A percentile compares a stretch with the other conserved stretches of the same genome.
These are phyloP conservation scores for Didymella exigua DNA, from an alignment of 2,329 filamentous ascomycete species.

Conservation along the genomic window DNA sequence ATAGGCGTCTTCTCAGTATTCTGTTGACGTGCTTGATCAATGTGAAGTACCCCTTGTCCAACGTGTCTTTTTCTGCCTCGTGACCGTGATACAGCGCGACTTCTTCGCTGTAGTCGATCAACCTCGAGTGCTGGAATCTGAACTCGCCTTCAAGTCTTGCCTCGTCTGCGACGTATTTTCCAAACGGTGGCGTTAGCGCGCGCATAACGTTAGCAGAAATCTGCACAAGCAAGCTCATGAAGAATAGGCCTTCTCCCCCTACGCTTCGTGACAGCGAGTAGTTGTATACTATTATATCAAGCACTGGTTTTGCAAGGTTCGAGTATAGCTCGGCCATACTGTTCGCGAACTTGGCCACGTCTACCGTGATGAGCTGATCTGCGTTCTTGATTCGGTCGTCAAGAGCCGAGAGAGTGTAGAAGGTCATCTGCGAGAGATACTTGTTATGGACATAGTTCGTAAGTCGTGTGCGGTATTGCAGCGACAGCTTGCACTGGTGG, in stretches of 20 bases:
- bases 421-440: slow-evolving; percentile 96
- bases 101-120: slow-evolving; percentile 97
- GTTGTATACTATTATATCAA: slow-evolving; percentile 97
- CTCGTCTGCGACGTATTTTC: slow-evolving; percentile 96
- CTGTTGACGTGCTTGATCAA: slow-evolving; percentile 99
- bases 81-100: slow-evolving; percentile 91
- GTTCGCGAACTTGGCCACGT: slow-evolving; percentile 95
- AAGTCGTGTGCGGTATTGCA: slow-evolving; percentile 89
- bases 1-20: slow-evolving; percentile 86
- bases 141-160: slow-evolving; percentile 94
- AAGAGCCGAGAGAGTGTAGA: slow-evolving; percentile 92
- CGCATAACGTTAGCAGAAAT: slow-evolving; percentile 92
- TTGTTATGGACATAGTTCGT: slow-evolving; percentile 96
- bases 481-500: slow-evolving; percentile 91
- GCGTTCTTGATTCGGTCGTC: slow-evolving; percentile 99
- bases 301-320: slow-evolving; percentile 89
- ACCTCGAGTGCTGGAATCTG: slow-evolving; percentile 87
- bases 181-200: slow-evolving; percentile 91
- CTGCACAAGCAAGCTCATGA: slow-evolving; percentile 94
- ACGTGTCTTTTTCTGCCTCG: slow-evolving; percentile 90
- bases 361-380: slow-evolving; percentile 95
- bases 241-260: slow-evolving; percentile 92
- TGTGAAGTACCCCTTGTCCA: slow-evolving; percentile 98
- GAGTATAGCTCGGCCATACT: slow-evolving; percentile 94
- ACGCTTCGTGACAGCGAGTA: slow-evolving; percentile 92